Percentiles rank a stretch among this genome's conserved stretches.
Conservation (phyloP, 176 grass and related monocot species). For the Ananas comosus region DNA sequence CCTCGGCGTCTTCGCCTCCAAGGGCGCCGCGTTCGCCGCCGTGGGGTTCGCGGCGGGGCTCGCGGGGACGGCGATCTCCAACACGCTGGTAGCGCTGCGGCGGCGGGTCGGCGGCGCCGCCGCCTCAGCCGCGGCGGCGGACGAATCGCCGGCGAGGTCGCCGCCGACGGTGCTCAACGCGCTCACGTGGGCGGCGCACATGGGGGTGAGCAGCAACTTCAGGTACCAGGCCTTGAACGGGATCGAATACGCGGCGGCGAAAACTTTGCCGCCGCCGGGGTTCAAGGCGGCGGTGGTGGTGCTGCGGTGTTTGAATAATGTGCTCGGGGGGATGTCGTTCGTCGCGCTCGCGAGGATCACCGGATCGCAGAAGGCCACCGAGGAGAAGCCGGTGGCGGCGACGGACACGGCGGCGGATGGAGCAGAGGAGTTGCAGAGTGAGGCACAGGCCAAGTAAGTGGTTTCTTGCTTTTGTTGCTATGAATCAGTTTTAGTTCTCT, state of each 20-base stretch:
- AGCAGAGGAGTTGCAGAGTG: slow-evolving; percentile 37
- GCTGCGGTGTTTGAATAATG: slow-evolving; percentile 61
- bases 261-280: slow-evolving; percentile 28
- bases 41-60: slow-evolving; percentile 66
- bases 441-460: neutral
- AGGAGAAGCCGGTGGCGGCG: slow-evolving; percentile 7
- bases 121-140: neutral
- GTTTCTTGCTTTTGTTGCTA: neutral
- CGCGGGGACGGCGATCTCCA: slow-evolving; percentile 57
- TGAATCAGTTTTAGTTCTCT: neutral
- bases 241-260: slow-evolving; percentile 50
- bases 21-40: slow-evolving; percentile 53
- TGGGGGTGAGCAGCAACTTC: slow-evolving; percentile 76
- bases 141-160: slow-evolving; percentile 54
- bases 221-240: slow-evolving; percentile 84
- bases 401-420: slow-evolving; percentile 2
- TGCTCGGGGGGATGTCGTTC: slow-evolving; percentile 77
- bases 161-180: slow-evolving; percentile 79
- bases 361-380: slow-evolving; percentile 43
- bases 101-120: slow-evolving; percentile 61
- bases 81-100: slow-evolving; percentile 45
- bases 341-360: slow-evolving; percentile 68
- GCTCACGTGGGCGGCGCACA: slow-evolving; percentile 66
- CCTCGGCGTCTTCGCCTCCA: slow-evolving; percentile 45
- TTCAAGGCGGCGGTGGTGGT: slow-evolving; percentile 69